Evolutionary conservation across 2,329 filamentous ascomycete genomes (phyloP), one percentile per base, ranked within the genome.

Genomic region (Monilinia polystroma): DNA sequence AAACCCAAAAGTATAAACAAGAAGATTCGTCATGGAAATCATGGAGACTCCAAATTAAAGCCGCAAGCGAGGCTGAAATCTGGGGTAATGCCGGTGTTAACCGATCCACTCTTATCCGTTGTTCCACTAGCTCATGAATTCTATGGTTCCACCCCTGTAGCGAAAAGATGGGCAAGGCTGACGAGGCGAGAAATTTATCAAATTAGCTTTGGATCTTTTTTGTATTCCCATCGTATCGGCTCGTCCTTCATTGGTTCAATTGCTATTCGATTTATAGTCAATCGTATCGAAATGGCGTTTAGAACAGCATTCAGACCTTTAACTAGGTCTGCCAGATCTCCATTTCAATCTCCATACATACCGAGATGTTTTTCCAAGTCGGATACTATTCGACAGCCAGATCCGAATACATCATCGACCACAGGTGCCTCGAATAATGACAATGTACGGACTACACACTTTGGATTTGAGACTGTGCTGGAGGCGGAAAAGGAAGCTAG

Each of bases 401-500:
- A 72, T 26, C 49, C 57, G 4, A 60, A 47, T 58, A 53, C 64
- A 52, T 29, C 60, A 32, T 63, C 64, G 1, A 45, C 58, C 41
- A 32, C 71, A 35, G 68, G 70, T 56, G 57, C 70, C 8, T 70
- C 70, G 18, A 72, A 72, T 62, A 69, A 74, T 57, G 73, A 74
- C 38, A 73, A 51, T 38, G 57, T 20, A 51, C 58, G 69, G 71
- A 76, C 73, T 32, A 77, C 76, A 18, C 76, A 77, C 72, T 77
- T 77, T 67, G 76, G 76, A 32, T 77, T 73, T 53, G 73, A 77
- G 67, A 77, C 74, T 10, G 73, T 77, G n/a, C 66, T 71, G n/a
- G 74, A 76, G 59, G 70, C 72, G 2, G 75, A 77, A 56, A 77
- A 77, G 64, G 74, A 76, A 63, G 72, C 73, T n/a, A 71, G 73